These are phyloP conservation scores for Endoconidiophora laricicola DNA, from an alignment of 2,329 filamentous ascomycete species.

Conservation along the genomic window DNA sequence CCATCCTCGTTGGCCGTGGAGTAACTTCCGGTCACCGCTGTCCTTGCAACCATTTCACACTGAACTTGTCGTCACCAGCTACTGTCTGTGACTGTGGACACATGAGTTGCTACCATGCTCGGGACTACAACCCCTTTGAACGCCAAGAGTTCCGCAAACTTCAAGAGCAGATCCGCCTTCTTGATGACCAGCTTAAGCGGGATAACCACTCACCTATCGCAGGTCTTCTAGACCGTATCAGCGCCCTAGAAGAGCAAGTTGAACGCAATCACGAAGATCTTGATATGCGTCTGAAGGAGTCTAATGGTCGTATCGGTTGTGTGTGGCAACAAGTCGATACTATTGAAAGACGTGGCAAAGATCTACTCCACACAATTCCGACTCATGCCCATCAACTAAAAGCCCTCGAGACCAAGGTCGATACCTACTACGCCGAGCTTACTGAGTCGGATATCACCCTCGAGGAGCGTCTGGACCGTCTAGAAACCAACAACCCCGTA, in stretches of 20 bases:
- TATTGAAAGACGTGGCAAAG: slow-evolving; percentile 21
- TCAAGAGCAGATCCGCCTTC: slow-evolving; percentile 26
- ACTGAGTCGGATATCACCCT: slow-evolving; percentile 33
- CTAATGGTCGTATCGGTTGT: slow-evolving; percentile 36
- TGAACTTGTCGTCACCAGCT: slow-evolving; percentile 35
- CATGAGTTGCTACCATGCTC: slow-evolving; percentile 40
- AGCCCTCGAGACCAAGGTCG: slow-evolving; percentile 8
- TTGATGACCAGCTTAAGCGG: slow-evolving; percentile 28
- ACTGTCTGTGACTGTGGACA: slow-evolving; percentile 43
- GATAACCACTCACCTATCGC: slow-evolving; percentile 24
- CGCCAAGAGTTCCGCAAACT: slow-evolving; percentile 32
- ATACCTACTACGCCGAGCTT: slow-evolving; percentile 26
- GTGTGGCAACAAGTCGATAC: slow-evolving; percentile 36
- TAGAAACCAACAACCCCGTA: slow-evolving; percentile 20
- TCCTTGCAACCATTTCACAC: slow-evolving; percentile 39
- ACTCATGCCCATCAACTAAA: slow-evolving; percentile 5
- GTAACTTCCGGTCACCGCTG: slow-evolving; percentile 38
- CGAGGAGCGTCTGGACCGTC: slow-evolving; percentile 36
- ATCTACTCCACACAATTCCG: slow-evolving; percentile 12
- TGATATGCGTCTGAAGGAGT: slow-evolving; percentile 34
- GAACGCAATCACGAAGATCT: slow-evolving; percentile 35
- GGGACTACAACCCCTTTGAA: slow-evolving; percentile 28
- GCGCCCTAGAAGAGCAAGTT: slow-evolving; percentile 35
- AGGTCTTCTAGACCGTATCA: slow-evolving; percentile 27
- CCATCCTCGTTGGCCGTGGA: slow-evolving; percentile 39